Conservation (phyloP, 495 filamentous ascomycete species). For the Penicillium diatomitis region DNA sequence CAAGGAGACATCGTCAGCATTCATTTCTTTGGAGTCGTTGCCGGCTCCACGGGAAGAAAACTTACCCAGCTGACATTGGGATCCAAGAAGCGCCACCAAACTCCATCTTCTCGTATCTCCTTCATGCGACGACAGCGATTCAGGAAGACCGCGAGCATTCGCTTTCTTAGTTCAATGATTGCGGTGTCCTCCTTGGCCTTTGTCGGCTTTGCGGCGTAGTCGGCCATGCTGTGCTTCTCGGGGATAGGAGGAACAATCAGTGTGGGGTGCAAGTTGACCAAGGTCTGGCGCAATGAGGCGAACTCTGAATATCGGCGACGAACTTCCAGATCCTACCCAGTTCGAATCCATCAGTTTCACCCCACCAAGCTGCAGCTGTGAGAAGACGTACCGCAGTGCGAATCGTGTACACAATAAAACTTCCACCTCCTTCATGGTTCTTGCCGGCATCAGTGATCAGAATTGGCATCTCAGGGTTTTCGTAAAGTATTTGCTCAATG, state of each 20-base stretch:
- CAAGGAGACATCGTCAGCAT: too few species aligned
- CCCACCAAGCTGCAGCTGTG: not conserved
- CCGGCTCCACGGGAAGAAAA: not conserved
- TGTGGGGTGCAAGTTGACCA: conserved; percentile 86
- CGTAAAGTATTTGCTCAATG: conserved; percentile 92
- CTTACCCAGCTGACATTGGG: conserved; percentile 96
- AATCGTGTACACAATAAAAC: conserved; percentile 95
- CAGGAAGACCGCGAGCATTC: conserved; percentile 90
- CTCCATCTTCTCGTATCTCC: conserved; percentile 84
- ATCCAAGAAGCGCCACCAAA: conserved; percentile 96
- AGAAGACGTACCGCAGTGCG: conserved; percentile 63
- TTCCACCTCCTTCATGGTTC: conserved; percentile 79
- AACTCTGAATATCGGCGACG: conserved; percentile 95
- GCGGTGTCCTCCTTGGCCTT: conserved; percentile 94
- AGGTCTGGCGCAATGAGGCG: conserved; percentile 77
- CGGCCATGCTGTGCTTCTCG: conserved; percentile 96
- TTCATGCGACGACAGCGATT: conserved; percentile 91
- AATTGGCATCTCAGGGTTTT: conserved; percentile 82
- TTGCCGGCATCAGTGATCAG: conserved; percentile 91
- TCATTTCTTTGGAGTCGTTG: too few species aligned
- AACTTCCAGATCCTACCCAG: conserved; percentile 77
- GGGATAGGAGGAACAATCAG: conserved; percentile 94
- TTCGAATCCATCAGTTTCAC: conserved; percentile 3
- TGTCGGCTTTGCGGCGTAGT: conserved; percentile 95
- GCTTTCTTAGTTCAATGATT: conserved; percentile 91